Conservation (phyloP, 2,329 filamentous ascomycete genomes). For the Colletotrichum viniferum region DNA sequence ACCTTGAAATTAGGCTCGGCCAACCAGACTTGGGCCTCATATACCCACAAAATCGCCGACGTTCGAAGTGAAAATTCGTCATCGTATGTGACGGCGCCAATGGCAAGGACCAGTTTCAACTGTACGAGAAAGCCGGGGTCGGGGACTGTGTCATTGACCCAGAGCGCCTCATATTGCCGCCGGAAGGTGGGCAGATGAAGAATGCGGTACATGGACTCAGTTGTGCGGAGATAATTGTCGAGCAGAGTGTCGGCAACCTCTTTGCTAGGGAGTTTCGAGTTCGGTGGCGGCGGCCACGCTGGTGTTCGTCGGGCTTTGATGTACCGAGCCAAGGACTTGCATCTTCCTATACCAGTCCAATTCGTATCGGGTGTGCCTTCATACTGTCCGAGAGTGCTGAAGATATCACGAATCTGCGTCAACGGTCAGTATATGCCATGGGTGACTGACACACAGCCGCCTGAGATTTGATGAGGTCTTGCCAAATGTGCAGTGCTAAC, state of each 20-base stretch:
- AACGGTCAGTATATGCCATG: neutral
- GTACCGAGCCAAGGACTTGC: constrained; percentile 54
- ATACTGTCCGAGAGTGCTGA: constrained; percentile 43
- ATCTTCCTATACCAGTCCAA: constrained; percentile 45
- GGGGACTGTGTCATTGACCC: constrained; percentile 34
- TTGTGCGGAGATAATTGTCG: constrained; percentile 51
- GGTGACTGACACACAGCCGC: neutral
- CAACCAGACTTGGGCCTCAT: constrained; percentile 61
- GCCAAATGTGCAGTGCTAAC: constrained; percentile 20
- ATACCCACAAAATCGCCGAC: constrained; percentile 59
- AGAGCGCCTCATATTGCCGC: constrained; percentile 54
- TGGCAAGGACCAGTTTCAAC: constrained; percentile 61
- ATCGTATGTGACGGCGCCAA: constrained; percentile 58
- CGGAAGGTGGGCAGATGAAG: constrained; percentile 56
- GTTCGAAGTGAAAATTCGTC: constrained; percentile 52
- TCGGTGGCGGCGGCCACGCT: constrained; percentile 48
- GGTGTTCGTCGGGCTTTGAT: constrained; percentile 57
- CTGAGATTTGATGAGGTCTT: neutral
- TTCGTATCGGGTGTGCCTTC: constrained; percentile 38
- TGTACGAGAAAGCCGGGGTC: constrained; percentile 56
- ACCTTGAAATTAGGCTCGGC: constrained; percentile 58
- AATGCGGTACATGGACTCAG: constrained; percentile 52
- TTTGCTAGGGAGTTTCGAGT: constrained; percentile 49
- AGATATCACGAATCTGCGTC: constrained; percentile 45
- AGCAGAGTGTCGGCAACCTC: constrained; percentile 51